Evolutionary conservation across 2,329 filamentous ascomycete genomes (phyloP), one percentile per base, ranked within the genome.

Genomic region (Polytolypa hystricis): DNA sequence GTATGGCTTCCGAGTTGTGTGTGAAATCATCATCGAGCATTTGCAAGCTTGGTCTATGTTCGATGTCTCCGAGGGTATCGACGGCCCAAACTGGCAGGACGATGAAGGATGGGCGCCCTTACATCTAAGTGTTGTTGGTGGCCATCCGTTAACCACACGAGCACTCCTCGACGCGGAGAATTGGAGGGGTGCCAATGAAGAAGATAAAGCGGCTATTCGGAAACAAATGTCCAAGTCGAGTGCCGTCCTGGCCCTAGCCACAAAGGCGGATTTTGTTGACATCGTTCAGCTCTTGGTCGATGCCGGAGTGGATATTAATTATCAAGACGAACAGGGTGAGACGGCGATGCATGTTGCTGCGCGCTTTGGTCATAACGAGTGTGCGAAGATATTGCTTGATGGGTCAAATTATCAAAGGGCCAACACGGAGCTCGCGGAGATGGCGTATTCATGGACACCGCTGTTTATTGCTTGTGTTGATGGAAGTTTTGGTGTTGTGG

Each of bases 41-140:
- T 87, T 98, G 78, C 83, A 89, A 54, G 72, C 78, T 16, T 96
- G 89, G 89, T 74, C 74, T 11, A 79, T 93, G 49, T 94, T 94
- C 52, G 73, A 93, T 51, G 78, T 87, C 18, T 75, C 78, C 23
- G 71, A 85, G 43, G 87, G 87, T 7, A 93, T 98, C 33, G 89
- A 96, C 55, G 82, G 84, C 0, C 70, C 76, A 1, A 71, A 79
- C 42, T 96, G 89, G 89, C 89, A 95, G 60, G 91, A 98, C 54
- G 74, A 77, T 14, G 91, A 96, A 51, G 89, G 91, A 12, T 85
- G 81, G 57, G 84, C 87, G 7, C 91, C 91, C 1, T 67, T 98
- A 28, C 89, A 98, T 63, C 73, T 98, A 30, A 85, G 83, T 50
- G 89, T 96, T 17, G 83, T 94, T 32, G 86, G 84, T 28, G 89